phyloP scores from a whole-genome alignment of 2,329 filamentous ascomycete species.

The Eutypella sp. region DNA sequence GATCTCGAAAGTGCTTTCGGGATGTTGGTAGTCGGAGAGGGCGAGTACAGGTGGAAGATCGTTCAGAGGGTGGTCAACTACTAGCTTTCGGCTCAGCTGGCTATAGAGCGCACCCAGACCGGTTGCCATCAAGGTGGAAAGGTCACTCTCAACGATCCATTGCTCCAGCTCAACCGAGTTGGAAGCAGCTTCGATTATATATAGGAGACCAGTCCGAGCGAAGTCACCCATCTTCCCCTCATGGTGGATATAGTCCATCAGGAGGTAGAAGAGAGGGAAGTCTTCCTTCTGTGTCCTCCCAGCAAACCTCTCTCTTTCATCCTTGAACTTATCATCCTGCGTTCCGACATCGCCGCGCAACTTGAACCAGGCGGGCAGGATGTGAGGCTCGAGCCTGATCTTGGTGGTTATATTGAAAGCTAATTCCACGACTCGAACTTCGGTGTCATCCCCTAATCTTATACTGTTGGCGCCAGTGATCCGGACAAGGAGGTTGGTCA shows the following conservation, averaged over 20 bases:
- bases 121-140: slow-evolving; percentile 95
- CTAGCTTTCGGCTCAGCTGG: slow-evolving; percentile 69
- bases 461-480: slow-evolving; percentile 71
- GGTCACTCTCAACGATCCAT: slow-evolving; percentile 95
- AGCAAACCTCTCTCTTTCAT: slow-evolving; percentile 65
- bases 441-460: slow-evolving; percentile 72
- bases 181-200: slow-evolving; percentile 91
- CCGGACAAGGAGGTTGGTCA: slow-evolving; percentile 80
- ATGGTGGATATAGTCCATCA: slow-evolving; percentile 95
- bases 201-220: slow-evolving; percentile 85
- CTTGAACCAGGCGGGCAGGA: slow-evolving; percentile 89
- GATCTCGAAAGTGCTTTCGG: slow-evolving; percentile 63
- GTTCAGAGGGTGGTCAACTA: slow-evolving; percentile 70
- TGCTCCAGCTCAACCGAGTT: slow-evolving; percentile 78
- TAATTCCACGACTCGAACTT: slow-evolving; percentile 84
- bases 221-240: slow-evolving; percentile 95
- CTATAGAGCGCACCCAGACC: slow-evolving; percentile 75
- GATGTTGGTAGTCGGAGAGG: slow-evolving; percentile 82
- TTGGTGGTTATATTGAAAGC: slow-evolving; percentile 96
- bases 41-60: slow-evolving; percentile 78
- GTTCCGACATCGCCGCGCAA: slow-evolving; percentile 35
- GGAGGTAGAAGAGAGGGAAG: slow-evolving; percentile 90
- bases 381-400: slow-evolving; percentile 81
- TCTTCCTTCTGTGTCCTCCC: slow-evolving; percentile 85
- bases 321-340: slow-evolving; percentile 36